These are phyloP conservation scores for Cucumis hystrix DNA, from an alignment of 306 rosid genomes.

Conservation along the genomic window DNA sequence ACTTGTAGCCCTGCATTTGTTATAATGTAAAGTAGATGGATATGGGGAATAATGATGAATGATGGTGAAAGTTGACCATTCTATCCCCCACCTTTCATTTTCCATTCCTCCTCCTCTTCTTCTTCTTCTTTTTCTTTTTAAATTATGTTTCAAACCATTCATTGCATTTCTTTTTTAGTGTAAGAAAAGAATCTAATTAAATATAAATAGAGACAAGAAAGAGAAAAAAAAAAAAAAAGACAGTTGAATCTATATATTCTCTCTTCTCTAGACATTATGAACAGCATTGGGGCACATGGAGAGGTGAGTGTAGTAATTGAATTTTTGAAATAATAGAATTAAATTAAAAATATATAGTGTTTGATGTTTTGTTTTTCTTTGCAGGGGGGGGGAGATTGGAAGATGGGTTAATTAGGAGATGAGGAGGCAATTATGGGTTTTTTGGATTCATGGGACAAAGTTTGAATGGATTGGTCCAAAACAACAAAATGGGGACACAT, in stretches of 20 bases:
- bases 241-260: background rate
- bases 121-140: background rate
- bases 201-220: background rate
- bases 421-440: background rate
- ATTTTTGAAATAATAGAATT: too few species aligned
- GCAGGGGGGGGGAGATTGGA: background rate
- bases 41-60: slow-evolving; percentile 3
- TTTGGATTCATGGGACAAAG: background rate
- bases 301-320: background rate
- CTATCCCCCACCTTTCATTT: background rate
- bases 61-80: background rate
- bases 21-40: background rate
- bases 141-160: background rate
- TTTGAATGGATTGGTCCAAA: background rate
- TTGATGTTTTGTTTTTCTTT: too few species aligned
- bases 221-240: background rate
- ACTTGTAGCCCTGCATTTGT: background rate
- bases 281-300: background rate
- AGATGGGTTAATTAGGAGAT: background rate
- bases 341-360: too few species aligned
- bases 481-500: background rate
- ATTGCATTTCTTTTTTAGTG: background rate
- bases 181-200: background rate
- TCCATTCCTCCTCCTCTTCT: background rate
- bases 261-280: background rate